Evolutionary conservation across 2,329 filamentous ascomycete genomes (phyloP), one percentile per base, ranked within the genome.

Genomic region (Helminthosporium solani): DNA sequence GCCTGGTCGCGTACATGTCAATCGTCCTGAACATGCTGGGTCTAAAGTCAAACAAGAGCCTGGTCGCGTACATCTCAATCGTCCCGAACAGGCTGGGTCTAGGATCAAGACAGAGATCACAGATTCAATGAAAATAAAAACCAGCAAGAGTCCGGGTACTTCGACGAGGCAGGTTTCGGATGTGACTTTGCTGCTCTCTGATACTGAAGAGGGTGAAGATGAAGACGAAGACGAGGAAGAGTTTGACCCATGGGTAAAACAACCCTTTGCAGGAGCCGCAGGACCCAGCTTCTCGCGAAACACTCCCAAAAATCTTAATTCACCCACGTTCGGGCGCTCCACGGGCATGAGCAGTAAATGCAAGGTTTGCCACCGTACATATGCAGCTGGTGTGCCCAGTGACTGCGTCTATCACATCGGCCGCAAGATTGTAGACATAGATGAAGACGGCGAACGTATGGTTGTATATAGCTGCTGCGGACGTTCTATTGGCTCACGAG

Each of bases 321-420:
- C 28, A 31, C 12, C 5, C 12, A 31, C 28, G 28, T 31, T 31
- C 14, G 28, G 9, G 7, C 28, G 28, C 28, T 7, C 12, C 28
- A 12, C 28, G 3, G 14, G 14, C 28, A 14, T 25, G 6, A 25
- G 23, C 23, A 25, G 9, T 5, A 34, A 40, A 33, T 62, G 60
- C 45, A 34, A 28, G 12, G 49, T 42, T 21, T 61, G 60, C 30
- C 46, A 49, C 8, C 42, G 54, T 16, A 21, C n/a, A 3, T 47
- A 54, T 37, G 45, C 41, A 18, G 46, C 44, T 2, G 34, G 34
- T 15, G 18, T 44, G 4, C 38, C 44, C 9, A 31, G 28, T 31
- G 40, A 43, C 7, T 64, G 60, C 35, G 44, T 51, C 23, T 55
- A 47, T 39, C 61, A 64, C 44, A 30, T 49, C 14, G 58, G 57